Conservation (phyloP, 2,329 filamentous ascomycete species). For the Trichoderma gracile region DNA sequence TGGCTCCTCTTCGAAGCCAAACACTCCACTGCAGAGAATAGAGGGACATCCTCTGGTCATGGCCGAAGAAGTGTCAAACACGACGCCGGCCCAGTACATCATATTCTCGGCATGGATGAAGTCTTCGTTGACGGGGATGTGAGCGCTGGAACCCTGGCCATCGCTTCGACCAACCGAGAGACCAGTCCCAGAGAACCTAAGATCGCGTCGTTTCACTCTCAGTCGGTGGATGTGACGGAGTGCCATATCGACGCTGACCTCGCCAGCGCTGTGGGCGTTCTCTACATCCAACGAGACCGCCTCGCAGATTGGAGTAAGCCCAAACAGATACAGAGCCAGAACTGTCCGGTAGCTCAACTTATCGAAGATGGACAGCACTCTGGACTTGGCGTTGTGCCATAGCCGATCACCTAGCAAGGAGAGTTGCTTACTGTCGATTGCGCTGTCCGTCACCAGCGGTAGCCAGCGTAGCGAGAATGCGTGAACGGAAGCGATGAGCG, state of each 20-base stretch:
- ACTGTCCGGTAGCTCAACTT: constrained; percentile 15
- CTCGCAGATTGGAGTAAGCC: neutral
- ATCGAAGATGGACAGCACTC: constrained; percentile 5
- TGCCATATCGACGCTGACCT: constrained; percentile 10
- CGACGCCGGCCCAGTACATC: constrained; percentile 17
- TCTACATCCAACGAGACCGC: neutral
- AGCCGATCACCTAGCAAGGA: neutral
- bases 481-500: constrained; percentile 3
- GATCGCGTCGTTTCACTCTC: constrained; percentile 9
- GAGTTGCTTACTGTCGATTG: neutral
- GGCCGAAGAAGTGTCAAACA: constrained; percentile 4
- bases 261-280: constrained; percentile 3
- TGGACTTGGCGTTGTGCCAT: constrained; percentile 5
- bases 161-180: neutral
- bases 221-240: constrained; percentile 10
- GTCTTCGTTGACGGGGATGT: neutral
- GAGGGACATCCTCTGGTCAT: constrained; percentile 12
- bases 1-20: constrained; percentile 13
- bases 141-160: neutral
- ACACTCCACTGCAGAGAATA: constrained; percentile 3
- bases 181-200: constrained; percentile 1
- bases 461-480: constrained; percentile 9
- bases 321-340: constrained; percentile 12
- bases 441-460: neutral
- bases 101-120: constrained; percentile 16